A percentile compares a stretch with the other conserved stretches of the same genome.
These are phyloP conservation scores for Kalaharituber pfeilii DNA, from an alignment of 2,329 filamentous ascomycete species.

Conservation along the genomic window DNA sequence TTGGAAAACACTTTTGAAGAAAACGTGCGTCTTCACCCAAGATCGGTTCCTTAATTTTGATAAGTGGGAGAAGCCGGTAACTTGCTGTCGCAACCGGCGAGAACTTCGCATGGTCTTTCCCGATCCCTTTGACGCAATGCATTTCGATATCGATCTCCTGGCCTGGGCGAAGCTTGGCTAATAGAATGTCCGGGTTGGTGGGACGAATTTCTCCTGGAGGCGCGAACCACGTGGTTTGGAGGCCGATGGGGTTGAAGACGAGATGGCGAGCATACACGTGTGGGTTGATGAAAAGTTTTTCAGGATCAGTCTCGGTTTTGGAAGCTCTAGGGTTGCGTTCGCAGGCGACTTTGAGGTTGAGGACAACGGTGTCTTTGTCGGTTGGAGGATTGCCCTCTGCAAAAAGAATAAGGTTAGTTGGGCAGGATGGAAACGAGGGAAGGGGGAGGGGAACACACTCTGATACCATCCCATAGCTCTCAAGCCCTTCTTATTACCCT, in stretches of 20 bases:
- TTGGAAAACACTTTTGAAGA: slow-evolving; percentile 76
- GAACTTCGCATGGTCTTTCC: slow-evolving; percentile 90
- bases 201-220: slow-evolving; percentile 48
- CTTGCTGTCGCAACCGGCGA: slow-evolving; percentile 88
- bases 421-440: background rate
- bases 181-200: slow-evolving; percentile 78
- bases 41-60: slow-evolving; percentile 69
- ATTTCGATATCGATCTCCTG: slow-evolving; percentile 74
- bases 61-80: slow-evolving; percentile 78
- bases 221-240: slow-evolving; percentile 51
- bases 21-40: slow-evolving; percentile 73
- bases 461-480: slow-evolving; percentile 31
- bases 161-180: slow-evolving; percentile 82
- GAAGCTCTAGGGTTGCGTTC: slow-evolving; percentile 57
- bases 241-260: slow-evolving; percentile 56
- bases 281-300: slow-evolving; percentile 69
- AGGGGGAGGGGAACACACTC: slow-evolving; percentile 8
- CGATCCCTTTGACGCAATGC: slow-evolving; percentile 90
- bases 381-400: slow-evolving; percentile 34
- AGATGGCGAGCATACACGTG: slow-evolving; percentile 68
- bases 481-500: slow-evolving; percentile 58
- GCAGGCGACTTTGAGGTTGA: slow-evolving; percentile 64
- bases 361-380: slow-evolving; percentile 75
- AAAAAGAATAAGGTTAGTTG: slow-evolving; percentile 7
- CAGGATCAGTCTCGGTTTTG: slow-evolving; percentile 58